Percentiles rank a stretch among this genome's conserved stretches.
These are phyloP conservation scores for Eragrostis tef DNA, from an alignment of 202 grass and related monocot genomes.

Conservation along the genomic window DNA sequence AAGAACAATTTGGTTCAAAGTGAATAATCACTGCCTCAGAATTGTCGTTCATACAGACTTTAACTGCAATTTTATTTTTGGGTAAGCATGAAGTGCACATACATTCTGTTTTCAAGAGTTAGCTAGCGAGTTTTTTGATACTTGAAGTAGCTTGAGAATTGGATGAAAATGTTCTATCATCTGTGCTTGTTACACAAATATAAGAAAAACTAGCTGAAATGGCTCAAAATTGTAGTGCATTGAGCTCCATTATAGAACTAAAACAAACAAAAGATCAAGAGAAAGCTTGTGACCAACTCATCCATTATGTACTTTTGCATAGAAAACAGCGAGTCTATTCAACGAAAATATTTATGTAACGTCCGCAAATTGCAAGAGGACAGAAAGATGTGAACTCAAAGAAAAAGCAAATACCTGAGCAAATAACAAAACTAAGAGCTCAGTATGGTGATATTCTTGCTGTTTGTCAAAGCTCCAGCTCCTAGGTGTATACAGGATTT, in stretches of 20 bases:
- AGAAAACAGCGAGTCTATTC: background rate
- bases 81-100: no score
- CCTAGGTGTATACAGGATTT: no score
- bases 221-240: background rate
- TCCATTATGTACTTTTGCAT: background rate
- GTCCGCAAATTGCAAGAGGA: background rate
- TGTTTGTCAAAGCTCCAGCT: no score
- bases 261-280: background rate
- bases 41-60: no score
- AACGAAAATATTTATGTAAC: no score
- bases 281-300: background rate
- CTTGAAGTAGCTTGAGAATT: background rate
- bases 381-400: background rate
- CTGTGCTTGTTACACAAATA: background rate
- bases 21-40: background rate
- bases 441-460: background rate
- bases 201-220: background rate
- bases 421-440: conserved; percentile 15
- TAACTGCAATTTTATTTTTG: background rate
- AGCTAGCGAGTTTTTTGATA: background rate
- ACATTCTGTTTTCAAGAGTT: background rate
- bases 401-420: no score
- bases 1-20: background rate
- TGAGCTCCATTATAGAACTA: background rate
- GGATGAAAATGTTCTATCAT: background rate